A percentile compares a stretch with the other conserved stretches of the same genome.
phyloP scores from a whole-genome alignment of 192 early-diverging fungal genomes.

The Coemansia sp. region DNA sequence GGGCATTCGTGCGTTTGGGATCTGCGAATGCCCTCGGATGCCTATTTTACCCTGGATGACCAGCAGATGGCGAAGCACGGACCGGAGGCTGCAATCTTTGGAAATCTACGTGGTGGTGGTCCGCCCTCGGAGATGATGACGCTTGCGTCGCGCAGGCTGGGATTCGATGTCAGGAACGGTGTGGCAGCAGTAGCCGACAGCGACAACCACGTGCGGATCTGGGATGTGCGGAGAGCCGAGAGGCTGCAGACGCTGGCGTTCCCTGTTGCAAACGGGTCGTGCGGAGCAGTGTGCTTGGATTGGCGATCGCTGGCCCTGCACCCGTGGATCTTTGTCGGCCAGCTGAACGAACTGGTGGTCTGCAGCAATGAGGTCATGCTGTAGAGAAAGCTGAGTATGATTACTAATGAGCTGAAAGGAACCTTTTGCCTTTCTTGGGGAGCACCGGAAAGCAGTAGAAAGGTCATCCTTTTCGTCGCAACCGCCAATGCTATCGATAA shows the following conservation, averaged over 20 bases:
- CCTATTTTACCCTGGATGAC: not conserved
- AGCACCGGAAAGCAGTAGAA: not conserved
- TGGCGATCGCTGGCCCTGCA: not conserved
- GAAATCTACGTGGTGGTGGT: not conserved
- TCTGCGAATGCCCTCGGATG: conserved; percentile 23
- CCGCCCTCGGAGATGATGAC: not conserved
- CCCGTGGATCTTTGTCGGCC: not conserved
- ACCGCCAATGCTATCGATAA: not conserved
- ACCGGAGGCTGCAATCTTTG: not conserved
- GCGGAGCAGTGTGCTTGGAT: conserved; percentile 23
- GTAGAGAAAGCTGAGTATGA: not conserved
- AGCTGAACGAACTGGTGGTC: conserved; percentile 1
- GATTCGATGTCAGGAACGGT: conserved; percentile 21
- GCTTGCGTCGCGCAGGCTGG: conserved; percentile 19
- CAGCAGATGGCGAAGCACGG: not conserved
- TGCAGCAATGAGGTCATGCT: not conserved
- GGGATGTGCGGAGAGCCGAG: conserved; percentile 25
- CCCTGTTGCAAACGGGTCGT: conserved; percentile 9
- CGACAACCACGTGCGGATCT: conserved; percentile 34
- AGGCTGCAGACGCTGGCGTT: conserved; percentile 14
- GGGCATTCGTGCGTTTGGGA: conserved; percentile 34
- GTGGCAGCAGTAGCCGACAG: conserved; percentile 28
- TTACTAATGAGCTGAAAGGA: not conserved
- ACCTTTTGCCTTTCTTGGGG: not conserved
- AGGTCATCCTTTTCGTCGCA: not conserved